phyloP scores from a whole-genome alignment of 768 basidiomycete genomes.

The Goffeauzyma gilvescens region DNA sequence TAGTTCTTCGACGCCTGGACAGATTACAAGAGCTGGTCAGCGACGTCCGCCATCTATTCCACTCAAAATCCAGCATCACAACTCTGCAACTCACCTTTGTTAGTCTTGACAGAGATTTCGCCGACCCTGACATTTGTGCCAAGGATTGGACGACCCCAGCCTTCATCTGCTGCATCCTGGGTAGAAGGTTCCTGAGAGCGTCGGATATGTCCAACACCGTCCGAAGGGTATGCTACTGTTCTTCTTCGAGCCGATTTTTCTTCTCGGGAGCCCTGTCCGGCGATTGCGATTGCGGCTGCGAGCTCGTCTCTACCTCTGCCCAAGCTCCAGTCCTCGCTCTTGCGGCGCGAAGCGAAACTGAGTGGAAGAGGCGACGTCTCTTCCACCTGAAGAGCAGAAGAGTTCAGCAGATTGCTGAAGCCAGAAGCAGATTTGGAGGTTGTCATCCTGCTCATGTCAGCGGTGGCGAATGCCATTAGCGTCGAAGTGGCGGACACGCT shows the following conservation, averaged over 20 bases:
- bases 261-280: not conserved
- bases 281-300: not conserved
- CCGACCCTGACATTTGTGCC: constrained; percentile 11
- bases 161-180: too few species aligned
- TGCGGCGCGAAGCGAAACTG: constrained; percentile 6
- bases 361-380: too few species aligned
- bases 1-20: constrained; percentile 8
- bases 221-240: too few species aligned
- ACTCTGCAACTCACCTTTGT: constrained; percentile 2
- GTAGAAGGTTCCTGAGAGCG: too few species aligned
- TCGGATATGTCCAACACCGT: too few species aligned
- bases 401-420: too few species aligned
- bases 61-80: not conserved
- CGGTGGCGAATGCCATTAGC: constrained; percentile 3
- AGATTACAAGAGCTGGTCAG: not conserved
- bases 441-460: too few species aligned
- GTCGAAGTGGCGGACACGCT: constrained; percentile 6
- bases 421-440: too few species aligned
- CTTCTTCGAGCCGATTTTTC: constrained; percentile 5
- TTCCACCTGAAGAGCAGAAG: too few species aligned
- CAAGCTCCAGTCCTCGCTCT: constrained; percentile 11
- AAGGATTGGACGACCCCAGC: constrained; percentile 3
- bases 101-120: constrained; percentile 8
- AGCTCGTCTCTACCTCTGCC: constrained; percentile 5
- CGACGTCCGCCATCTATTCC: not conserved